A percentile compares a stretch with the other conserved stretches of the same genome.
Evolutionary conservation across 805 yeast species (phyloP).

Genomic region (Saccharomycopsis microspora): DNA sequence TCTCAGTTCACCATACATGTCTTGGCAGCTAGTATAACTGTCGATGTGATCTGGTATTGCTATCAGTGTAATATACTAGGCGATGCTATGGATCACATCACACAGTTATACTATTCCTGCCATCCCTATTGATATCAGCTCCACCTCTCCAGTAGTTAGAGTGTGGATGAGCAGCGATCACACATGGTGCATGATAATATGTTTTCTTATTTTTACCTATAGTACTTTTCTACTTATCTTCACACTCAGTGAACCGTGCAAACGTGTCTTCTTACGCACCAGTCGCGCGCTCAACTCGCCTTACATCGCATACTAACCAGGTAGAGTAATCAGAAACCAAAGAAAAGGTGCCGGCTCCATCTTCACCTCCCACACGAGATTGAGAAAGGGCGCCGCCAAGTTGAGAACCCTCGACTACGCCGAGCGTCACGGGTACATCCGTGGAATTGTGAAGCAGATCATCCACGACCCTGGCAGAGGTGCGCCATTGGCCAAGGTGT

Average conservation of each 20-base stretch:
- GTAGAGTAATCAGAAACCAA: constrained; percentile 99
- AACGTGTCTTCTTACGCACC: neutral
- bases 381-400: constrained; percentile 99
- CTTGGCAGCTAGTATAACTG: too few relatives aligned
- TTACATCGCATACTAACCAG: constrained; percentile 27
- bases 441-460: constrained; percentile 98
- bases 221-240: too few relatives aligned
- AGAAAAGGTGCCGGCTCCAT: constrained; percentile 99
- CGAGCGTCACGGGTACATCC: constrained; percentile 99
- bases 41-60: too few relatives aligned
- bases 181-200: neutral
- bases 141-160: too few relatives aligned
- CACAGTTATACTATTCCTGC: too few relatives aligned
- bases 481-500: constrained; percentile 99
- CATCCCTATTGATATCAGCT: too few relatives aligned
- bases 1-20: too few relatives aligned
- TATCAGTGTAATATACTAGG: too few relatives aligned
- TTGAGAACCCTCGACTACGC: constrained; percentile 98
- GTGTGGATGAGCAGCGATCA: neutral
- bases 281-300: neutral
- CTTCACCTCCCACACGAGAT: constrained; percentile 99
- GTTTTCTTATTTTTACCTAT: neutral
- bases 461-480: constrained; percentile 99
- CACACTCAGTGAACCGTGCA: neutral
- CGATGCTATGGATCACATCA: too few relatives aligned